These are phyloP conservation scores for Macrocybe gigantea DNA, from an alignment of 768 basidiomycete genomes.

Conservation along the genomic window DNA sequence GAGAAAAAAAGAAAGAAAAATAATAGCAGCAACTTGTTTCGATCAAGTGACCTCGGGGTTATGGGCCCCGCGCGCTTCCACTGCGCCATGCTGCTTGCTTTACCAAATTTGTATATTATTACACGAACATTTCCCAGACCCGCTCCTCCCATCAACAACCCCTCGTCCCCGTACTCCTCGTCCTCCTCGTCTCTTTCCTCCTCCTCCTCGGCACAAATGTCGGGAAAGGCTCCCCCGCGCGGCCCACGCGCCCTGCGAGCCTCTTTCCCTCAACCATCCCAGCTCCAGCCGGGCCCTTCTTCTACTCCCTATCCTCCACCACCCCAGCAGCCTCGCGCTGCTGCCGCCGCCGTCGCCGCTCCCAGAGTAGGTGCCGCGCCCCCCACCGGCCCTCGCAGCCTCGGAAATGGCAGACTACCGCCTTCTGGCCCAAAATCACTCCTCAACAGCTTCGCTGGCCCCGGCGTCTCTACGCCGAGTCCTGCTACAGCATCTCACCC, in stretches of 20 bases:
- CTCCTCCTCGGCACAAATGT: constrained; percentile 35
- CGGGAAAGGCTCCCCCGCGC: constrained; percentile 72
- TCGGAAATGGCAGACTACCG: constrained; percentile 24
- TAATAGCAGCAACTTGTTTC: background rate
- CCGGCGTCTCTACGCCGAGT: too few species aligned
- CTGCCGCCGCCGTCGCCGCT: constrained; percentile 12
- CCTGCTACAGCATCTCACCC: too few species aligned
- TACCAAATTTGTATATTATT: background rate
- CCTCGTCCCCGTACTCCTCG: background rate
- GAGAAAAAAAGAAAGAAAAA: background rate
- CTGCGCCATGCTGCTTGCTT: background rate
- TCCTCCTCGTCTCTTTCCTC: background rate
- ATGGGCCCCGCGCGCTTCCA: constrained; percentile 4
- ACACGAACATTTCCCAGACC: background rate
- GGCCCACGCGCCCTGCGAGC: constrained; percentile 64
- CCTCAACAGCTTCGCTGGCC: background rate
- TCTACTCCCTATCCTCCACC: constrained; percentile 12
- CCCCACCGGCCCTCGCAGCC: constrained; percentile 63
- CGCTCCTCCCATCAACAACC: background rate
- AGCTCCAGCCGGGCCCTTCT: constrained; percentile 15
- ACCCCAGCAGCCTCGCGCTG: constrained; percentile 12
- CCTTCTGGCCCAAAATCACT: constrained; percentile 15
- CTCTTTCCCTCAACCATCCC: constrained; percentile 28
- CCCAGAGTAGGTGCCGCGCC: constrained; percentile 48
- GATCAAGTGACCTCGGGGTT: constrained; percentile 4